These are phyloP conservation scores for Neurospora tetraspora DNA, from an alignment of 495 filamentous ascomycete genomes.

Conservation along the genomic window DNA sequence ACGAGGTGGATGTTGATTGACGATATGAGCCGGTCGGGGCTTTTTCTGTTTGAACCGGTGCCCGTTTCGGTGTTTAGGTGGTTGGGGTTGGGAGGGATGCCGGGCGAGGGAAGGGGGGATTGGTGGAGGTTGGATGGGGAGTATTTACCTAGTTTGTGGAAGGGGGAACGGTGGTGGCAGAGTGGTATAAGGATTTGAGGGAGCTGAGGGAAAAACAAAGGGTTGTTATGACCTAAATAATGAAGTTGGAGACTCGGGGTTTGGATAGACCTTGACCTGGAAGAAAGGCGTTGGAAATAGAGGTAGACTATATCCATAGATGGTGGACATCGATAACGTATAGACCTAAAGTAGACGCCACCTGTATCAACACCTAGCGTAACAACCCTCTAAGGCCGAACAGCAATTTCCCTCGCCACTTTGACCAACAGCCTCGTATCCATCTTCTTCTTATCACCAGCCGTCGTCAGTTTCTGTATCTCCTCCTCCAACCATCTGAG, in stretches of 20 bases:
- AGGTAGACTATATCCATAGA: not conserved
- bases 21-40: conserved; percentile 50
- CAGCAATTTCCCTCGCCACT: not conserved
- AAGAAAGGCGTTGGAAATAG: not conserved
- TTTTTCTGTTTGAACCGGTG: conserved; percentile 63
- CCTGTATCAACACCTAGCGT: not conserved
- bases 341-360: not conserved
- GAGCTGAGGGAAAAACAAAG: no score
- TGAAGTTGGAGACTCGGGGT: not conserved
- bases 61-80: conserved; percentile 50
- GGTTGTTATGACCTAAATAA: not conserved
- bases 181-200: conserved; percentile 42
- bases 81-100: conserved; percentile 35
- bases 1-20: conserved; percentile 45
- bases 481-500: conserved; percentile 52
- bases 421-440: conserved; percentile 7
- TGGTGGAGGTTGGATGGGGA: conserved; percentile 48
- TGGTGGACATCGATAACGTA: not conserved
- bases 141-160: conserved; percentile 37
- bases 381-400: not conserved
- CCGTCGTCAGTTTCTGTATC: conserved; percentile 16
- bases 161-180: conserved; percentile 53
- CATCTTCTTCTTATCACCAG: conserved; percentile 6
- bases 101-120: conserved; percentile 39
- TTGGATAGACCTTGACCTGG: not conserved